Conservation (phyloP, 2,329 filamentous ascomycete species). For the Ambrosiella cleistominuta region DNA sequence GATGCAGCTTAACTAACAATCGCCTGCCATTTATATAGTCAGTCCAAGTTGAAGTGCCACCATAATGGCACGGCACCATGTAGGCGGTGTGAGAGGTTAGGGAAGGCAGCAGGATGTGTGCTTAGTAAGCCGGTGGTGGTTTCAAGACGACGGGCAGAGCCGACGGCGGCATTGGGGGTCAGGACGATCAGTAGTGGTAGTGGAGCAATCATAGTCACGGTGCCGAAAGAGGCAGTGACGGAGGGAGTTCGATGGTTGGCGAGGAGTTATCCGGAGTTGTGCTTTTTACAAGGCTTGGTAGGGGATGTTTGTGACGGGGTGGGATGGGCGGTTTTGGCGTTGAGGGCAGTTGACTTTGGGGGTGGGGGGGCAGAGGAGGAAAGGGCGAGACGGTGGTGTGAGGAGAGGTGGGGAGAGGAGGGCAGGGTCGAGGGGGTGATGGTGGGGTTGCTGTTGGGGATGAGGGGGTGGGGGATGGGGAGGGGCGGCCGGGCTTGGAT, state of each 20-base stretch:
- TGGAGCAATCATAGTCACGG: too few species aligned
- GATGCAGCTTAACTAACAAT: neutral
- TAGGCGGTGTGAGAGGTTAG: slow-evolving; percentile 4
- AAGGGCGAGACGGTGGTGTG: too few species aligned
- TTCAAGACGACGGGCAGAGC: neutral
- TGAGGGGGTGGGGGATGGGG: neutral
- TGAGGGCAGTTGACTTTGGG: too few species aligned
- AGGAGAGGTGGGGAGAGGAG: too few species aligned
- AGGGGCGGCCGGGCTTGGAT: neutral
- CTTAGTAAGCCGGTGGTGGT: neutral
- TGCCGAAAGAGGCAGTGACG: too few species aligned
- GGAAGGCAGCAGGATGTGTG: slow-evolving; percentile 4
- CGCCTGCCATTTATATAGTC: neutral
- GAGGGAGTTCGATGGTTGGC: too few species aligned
- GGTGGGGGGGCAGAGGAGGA: too few species aligned
- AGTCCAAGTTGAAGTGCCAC: slow-evolving; percentile 12
- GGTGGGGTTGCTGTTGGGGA: neutral
- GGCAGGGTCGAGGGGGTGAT: neutral
- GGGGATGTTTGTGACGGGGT: too few species aligned
- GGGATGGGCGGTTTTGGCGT: too few species aligned
- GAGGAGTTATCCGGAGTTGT: too few species aligned
- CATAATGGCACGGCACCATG: slow-evolving; percentile 8
- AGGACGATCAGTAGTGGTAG: too few species aligned
- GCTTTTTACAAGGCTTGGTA: too few species aligned
- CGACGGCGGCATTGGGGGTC: neutral